Conservation (phyloP, 352 stramenopile species). For the Phytopythium litorale region DNA sequence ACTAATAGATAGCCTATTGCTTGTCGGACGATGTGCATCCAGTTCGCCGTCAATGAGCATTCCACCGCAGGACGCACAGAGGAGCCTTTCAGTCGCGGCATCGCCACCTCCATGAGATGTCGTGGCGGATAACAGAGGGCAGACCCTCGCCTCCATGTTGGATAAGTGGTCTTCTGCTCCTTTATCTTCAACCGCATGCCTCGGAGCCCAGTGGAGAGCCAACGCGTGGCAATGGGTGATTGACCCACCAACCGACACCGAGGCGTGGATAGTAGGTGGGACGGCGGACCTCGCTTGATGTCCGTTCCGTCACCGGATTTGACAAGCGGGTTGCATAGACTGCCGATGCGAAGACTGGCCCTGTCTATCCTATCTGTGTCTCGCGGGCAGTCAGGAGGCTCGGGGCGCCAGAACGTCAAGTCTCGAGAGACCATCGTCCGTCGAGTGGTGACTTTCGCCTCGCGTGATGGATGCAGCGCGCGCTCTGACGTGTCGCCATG, state of each 20-base stretch:
- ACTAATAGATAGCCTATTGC: not conserved
- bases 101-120: not conserved
- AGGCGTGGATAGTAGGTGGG: not conserved
- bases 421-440: not conserved
- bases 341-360: not conserved
- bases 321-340: not conserved
- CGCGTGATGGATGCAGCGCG: not conserved
- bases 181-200: not conserved
- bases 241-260: not conserved
- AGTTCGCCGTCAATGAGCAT: conserved; percentile 1
- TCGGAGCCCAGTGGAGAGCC: not conserved
- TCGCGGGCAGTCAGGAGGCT: not conserved
- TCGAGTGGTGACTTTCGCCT: not conserved
- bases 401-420: not conserved
- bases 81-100: not conserved
- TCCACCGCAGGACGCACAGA: not conserved
- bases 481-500: not conserved
- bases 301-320: not conserved
- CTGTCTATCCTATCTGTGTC: not conserved
- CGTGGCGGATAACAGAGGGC: not conserved
- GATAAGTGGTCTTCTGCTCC: not conserved
- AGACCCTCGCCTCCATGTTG: not conserved
- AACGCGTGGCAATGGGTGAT: conserved; percentile 1
- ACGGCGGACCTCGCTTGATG: not conserved
- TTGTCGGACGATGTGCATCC: not conserved